phyloP scores from a whole-genome alignment of 2,329 filamentous ascomycete genomes.

The Fusarium napiforme region DNA sequence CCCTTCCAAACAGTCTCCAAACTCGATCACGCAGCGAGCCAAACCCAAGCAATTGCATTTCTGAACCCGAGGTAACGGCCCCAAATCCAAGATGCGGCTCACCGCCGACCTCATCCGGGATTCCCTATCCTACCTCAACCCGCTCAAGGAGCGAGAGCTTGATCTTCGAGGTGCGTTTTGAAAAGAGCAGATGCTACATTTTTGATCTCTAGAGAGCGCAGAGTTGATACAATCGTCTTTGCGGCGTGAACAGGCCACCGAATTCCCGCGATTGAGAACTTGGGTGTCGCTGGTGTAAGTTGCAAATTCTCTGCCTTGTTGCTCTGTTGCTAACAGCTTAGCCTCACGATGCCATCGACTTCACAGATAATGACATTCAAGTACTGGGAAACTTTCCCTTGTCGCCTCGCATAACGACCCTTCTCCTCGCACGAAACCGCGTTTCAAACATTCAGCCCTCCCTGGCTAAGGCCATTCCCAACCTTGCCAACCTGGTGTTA shows the following conservation, averaged over 20 bases:
- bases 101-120: slow-evolving; percentile 93
- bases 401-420: slow-evolving; percentile 85
- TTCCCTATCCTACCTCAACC: slow-evolving; percentile 98
- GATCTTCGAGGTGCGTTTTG: slow-evolving; percentile 97
- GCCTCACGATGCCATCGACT: slow-evolving; percentile 97
- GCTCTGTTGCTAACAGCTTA: slow-evolving; percentile 50
- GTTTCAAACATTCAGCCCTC: slow-evolving; percentile 82
- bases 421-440: slow-evolving; percentile 91
- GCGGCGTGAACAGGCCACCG: slow-evolving; percentile 83
- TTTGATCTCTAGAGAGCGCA: slow-evolving; percentile 63
- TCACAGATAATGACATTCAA: slow-evolving; percentile 97
- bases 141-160: slow-evolving; percentile 97
- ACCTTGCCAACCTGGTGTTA: slow-evolving; percentile 83
- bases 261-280: slow-evolving; percentile 96
- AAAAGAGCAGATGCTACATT: slow-evolving; percentile 98
- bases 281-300: slow-evolving; percentile 91
- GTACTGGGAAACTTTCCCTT: slow-evolving; percentile 92
- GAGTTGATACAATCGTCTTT: slow-evolving; percentile 78
- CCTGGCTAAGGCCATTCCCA: slow-evolving; percentile 80
- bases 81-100: slow-evolving; percentile 78
- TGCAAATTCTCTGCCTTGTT: slow-evolving; percentile 1
- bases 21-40: background rate
- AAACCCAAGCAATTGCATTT: background rate
- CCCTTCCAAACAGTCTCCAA: slow-evolving; percentile 2
- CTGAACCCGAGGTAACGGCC: slow-evolving; percentile 41